Evolutionary conservation across 257 asterid species (phyloP).

Genomic region (Solanum bulbocastanum): DNA sequence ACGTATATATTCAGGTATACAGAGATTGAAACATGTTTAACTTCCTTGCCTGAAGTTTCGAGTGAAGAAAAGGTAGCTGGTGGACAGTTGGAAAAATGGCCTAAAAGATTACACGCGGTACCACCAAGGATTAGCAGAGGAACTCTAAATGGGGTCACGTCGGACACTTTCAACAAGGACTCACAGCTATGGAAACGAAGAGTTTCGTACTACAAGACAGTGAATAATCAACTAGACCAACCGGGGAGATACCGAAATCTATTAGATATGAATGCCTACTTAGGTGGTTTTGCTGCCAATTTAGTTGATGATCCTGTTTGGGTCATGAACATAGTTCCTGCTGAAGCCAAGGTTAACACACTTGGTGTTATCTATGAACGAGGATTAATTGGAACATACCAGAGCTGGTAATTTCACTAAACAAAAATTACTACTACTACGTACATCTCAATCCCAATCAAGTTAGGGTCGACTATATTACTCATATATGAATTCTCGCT

Average conservation of each 20-base stretch:
- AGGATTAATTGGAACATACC: conserved; percentile 82
- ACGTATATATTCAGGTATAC: conserved; percentile 43
- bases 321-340: conserved; percentile 84
- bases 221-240: conserved; percentile 44
- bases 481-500: background rate
- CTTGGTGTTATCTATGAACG: conserved; percentile 75
- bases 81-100: conserved; percentile 65
- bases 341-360: conserved; percentile 47
- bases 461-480: background rate
- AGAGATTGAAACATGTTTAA: conserved; percentile 51
- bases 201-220: conserved; percentile 56
- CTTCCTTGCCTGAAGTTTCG: conserved; percentile 64
- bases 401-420: conserved; percentile 41
- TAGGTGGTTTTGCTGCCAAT: conserved; percentile 83
- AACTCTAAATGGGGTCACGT: conserved; percentile 30
- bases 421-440: background rate
- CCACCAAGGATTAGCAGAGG: conserved; percentile 71
- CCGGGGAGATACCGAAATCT: conserved; percentile 67
- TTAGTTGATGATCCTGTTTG: conserved; percentile 52
- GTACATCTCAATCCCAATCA: background rate
- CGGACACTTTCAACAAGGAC: conserved; percentile 30
- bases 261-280: conserved; percentile 73
- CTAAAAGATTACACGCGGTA: conserved; percentile 35
- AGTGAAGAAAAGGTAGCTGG: conserved; percentile 46
- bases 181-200: conserved; percentile 56